Percentiles rank a stretch among this genome's conserved stretches.
Conservation (phyloP, 2,329 filamentous ascomycete genomes). For the Arthrobotrys iridis region DNA sequence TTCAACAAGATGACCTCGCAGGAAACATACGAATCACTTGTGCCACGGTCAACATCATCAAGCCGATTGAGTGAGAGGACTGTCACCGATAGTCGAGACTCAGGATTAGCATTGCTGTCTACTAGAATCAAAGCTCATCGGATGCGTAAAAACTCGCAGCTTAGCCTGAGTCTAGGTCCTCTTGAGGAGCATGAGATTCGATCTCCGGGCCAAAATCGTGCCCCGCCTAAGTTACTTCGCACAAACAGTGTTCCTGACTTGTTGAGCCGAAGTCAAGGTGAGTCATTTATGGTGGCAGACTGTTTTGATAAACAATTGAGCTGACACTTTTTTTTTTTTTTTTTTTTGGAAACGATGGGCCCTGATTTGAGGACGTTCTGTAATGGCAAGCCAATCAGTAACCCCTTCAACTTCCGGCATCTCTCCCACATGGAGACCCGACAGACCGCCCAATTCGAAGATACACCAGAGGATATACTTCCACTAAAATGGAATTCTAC, state of each 20-base stretch:
- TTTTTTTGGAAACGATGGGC: conserved; percentile 6
- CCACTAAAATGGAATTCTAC: conserved; percentile 43
- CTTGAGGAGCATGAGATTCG: conserved; percentile 51
- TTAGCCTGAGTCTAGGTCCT: conserved; percentile 44
- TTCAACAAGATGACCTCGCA: conserved; percentile 53
- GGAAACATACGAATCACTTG: conserved; percentile 49
- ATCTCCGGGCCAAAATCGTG: conserved; percentile 28
- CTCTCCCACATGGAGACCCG: conserved; percentile 41
- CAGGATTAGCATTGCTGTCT: conserved; percentile 37
- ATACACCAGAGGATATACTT: conserved; percentile 38
- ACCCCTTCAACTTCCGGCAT: conserved; percentile 52
- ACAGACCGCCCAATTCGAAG: conserved; percentile 43
- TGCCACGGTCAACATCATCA: conserved; percentile 49
- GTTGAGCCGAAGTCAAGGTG: conserved; percentile 48
- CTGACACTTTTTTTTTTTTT: not conserved
- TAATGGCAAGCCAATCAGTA: conserved; percentile 51
- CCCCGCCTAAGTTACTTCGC: conserved; percentile 35
- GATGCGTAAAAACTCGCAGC: conserved; percentile 50
- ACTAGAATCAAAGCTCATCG: conserved; percentile 48
- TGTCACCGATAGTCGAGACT: conserved; percentile 40
- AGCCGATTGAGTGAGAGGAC: conserved; percentile 45
- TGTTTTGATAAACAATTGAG: not conserved
- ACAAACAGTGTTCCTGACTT: conserved; percentile 51
- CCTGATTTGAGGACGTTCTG: conserved; percentile 40
- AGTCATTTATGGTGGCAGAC: not conserved